phyloP scores from a whole-genome alignment of 441 rosid genomes.

The Macaranga tanarius region DNA sequence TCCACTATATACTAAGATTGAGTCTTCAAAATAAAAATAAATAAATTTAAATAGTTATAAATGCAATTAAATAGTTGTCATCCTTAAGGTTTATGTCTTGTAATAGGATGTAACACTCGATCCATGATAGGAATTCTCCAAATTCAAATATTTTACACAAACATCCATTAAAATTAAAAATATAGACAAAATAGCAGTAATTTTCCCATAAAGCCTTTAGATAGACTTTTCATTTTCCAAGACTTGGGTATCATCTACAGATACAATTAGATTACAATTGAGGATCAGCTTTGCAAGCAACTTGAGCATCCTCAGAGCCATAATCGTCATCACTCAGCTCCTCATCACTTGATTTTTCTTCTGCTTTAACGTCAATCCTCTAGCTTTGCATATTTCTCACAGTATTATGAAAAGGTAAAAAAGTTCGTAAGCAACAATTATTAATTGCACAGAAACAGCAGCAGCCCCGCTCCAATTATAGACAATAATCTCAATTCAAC shows the following conservation, averaged over 20 bases:
- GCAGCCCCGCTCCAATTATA: too few species aligned
- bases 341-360: slow-evolving; percentile 76
- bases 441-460: too few species aligned
- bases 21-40: too few species aligned
- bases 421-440: slow-evolving; percentile 6
- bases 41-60: too few species aligned
- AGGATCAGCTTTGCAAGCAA: slow-evolving; percentile 78
- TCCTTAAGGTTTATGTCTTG: too few species aligned
- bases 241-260: slow-evolving; percentile 44
- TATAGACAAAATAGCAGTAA: slow-evolving; percentile 27
- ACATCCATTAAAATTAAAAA: slow-evolving; percentile 39
- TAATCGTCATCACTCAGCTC: slow-evolving; percentile 84
- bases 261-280: slow-evolving; percentile 27
- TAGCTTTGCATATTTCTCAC: slow-evolving; percentile 82
- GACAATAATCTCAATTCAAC: too few species aligned
- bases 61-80: too few species aligned
- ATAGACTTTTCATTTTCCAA: slow-evolving; percentile 31
- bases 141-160: slow-evolving; percentile 41
- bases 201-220: slow-evolving; percentile 36
- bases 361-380: slow-evolving; percentile 59
- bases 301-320: slow-evolving; percentile 63
- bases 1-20: too few species aligned
- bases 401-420: slow-evolving; percentile 49
- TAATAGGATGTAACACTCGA: too few species aligned
- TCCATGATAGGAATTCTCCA: slow-evolving; percentile 16